Base-by-base conservation (phyloP, 176 grass and related monocot species). In the Oryza australiensis region DNA sequence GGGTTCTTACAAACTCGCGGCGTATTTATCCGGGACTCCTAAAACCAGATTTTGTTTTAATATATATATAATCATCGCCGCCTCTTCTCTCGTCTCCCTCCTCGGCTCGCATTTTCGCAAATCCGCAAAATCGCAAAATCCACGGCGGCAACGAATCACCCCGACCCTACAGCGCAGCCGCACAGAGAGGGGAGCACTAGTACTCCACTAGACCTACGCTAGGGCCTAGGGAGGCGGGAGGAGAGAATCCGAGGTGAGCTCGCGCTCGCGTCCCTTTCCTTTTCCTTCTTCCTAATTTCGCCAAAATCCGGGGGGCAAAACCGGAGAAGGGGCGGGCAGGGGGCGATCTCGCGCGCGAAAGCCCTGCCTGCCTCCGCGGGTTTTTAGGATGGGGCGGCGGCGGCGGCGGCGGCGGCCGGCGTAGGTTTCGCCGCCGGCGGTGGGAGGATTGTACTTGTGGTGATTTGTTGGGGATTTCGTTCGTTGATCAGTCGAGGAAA, bases 241-340 rank as follows among this genome's bases (percentile, higher is more conserved):
- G 35, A 37, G 15, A 49, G 46, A 49, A 49, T 49, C 18, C 51
- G 70, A 71, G 75, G 83, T 77, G 73, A 69, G 48, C n/a, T 10
- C n/a, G n/a, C n/a, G n/a, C n/a, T n/a, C n/a, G n/a, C n/a, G n/a
- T n/a, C 70, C 29, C 14, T 9, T 9, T 26, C 64, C 63, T 18
- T 64, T 40, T 41, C 9, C 10, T 72, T n/a, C 24, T 9, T 27
- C 30, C 48, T 62, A 62, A 69, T 85, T 78, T 30, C 55, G 37
- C 66, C 7, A 71, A 85, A 72, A 9, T 32, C 68, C 22, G n/a
- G 62, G 71, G 29, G 71, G 4, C 26, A 9, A 46, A 67, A 79
- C 14, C 18, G 13, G 66, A 23, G 74, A 78, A 7, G 38, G 10
- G n/a, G n/a, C n/a, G n/a, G n/a, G n/a, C n/a, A n/a, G n/a, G n/a